These are phyloP conservation scores for Salvia splendens DNA, from an alignment of 257 asterid genomes.

Conservation along the genomic window DNA sequence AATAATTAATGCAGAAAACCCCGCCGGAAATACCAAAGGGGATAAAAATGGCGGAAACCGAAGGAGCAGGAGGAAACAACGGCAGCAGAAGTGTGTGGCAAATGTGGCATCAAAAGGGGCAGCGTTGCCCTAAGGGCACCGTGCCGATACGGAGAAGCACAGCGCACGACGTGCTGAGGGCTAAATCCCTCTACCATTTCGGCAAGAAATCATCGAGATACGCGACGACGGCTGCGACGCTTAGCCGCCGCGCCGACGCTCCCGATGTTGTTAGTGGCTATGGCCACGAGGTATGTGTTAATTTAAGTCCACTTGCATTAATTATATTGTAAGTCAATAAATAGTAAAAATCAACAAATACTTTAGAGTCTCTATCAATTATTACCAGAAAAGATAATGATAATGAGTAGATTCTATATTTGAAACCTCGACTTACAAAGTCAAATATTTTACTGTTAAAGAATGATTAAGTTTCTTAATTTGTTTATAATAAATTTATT, in stretches of 20 bases:
- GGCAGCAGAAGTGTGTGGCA: constrained; percentile 49
- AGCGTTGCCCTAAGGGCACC: constrained; percentile 79
- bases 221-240: constrained; percentile 16
- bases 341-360: too few species aligned
- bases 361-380: too few species aligned
- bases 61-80: constrained; percentile 20
- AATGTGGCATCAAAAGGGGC: constrained; percentile 69
- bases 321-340: too few species aligned
- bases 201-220: constrained; percentile 59
- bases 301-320: constrained; percentile 3
- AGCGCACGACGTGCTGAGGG: constrained; percentile 71
- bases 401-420: not conserved
- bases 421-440: too few species aligned
- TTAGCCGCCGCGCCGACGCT: constrained; percentile 52
- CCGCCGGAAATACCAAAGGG: constrained; percentile 68
- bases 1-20: constrained; percentile 42
- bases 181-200: constrained; percentile 68
- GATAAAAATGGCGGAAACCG: constrained; percentile 44
- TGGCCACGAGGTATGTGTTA: constrained; percentile 81
- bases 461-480: too few species aligned
- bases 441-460: too few species aligned
- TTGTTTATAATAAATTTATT: too few species aligned
- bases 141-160: constrained; percentile 80
- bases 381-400: not conserved
- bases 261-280: constrained; percentile 79